Percentiles rank a stretch among this genome's conserved stretches.
These are phyloP conservation scores for Pichia thaimueangensis DNA, from an alignment of 805 yeast species.

Conservation along the genomic window DNA sequence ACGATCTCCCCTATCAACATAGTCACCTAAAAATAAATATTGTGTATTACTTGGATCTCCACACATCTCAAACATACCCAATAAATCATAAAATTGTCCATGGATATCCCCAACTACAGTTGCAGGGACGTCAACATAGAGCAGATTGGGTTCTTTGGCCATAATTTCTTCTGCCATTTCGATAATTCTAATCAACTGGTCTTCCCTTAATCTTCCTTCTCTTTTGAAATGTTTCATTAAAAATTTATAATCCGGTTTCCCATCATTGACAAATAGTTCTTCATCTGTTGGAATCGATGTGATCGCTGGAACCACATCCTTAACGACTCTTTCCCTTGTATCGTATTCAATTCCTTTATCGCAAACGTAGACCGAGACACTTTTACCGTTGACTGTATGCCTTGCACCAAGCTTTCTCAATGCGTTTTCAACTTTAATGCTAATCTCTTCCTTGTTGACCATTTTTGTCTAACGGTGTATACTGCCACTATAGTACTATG, in stretches of 20 bases:
- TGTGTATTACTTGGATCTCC: slow-evolving; percentile 77
- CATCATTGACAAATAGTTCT: slow-evolving; percentile 55
- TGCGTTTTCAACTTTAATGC: slow-evolving; percentile 54
- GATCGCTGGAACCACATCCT: slow-evolving; percentile 59
- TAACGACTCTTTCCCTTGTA: slow-evolving; percentile 51
- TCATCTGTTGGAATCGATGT: slow-evolving; percentile 56
- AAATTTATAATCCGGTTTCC: slow-evolving; percentile 67
- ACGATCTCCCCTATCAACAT: slow-evolving; percentile 92
- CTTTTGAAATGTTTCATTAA: slow-evolving; percentile 64
- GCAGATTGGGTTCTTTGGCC: slow-evolving; percentile 66
- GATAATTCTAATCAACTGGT: slow-evolving; percentile 64
- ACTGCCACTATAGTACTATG: too few relatives aligned
- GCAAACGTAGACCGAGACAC: slow-evolving; percentile 2
- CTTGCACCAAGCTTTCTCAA: slow-evolving; percentile 43
- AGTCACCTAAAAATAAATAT: slow-evolving; percentile 86
- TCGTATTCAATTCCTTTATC: slow-evolving; percentile 43
- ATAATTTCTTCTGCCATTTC: slow-evolving; percentile 56
- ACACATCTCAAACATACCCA: slow-evolving; percentile 87
- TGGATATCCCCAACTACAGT: slow-evolving; percentile 96
- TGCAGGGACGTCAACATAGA: slow-evolving; percentile 82
- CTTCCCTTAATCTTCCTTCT: slow-evolving; percentile 74
- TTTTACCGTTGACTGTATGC: background rate
- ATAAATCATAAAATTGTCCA: slow-evolving; percentile 90
- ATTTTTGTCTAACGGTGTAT: background rate
- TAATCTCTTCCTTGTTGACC: slow-evolving; percentile 4